Conservation (phyloP, 1,284 basidiomycete species). For the Ganoderma lucidum region DNA sequence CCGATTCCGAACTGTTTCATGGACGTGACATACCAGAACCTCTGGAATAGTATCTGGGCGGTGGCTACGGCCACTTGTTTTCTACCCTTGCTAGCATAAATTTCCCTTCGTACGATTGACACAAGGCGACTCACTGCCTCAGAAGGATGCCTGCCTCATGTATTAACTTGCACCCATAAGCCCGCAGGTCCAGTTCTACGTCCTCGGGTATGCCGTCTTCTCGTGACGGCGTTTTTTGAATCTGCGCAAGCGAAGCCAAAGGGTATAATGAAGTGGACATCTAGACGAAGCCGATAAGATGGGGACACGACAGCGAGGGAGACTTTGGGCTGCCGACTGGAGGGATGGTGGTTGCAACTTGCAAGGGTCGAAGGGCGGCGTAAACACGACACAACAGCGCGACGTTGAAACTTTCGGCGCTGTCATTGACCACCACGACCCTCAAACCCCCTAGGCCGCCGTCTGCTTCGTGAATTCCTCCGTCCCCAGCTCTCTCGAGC, state of each 20-base stretch:
- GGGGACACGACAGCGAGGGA: not conserved
- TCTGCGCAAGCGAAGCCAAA: conserved; percentile 83
- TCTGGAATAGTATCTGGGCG: conserved; percentile 95
- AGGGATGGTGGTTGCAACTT: not conserved
- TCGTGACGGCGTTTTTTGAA: conserved; percentile 80
- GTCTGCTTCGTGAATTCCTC: not conserved
- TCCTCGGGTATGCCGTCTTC: conserved; percentile 84
- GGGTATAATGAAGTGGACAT: conserved; percentile 79
- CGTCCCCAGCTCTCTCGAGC: not conserved
- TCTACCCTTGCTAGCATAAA: conserved; percentile 50
- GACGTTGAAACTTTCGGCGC: conserved; percentile 19
- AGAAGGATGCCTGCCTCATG: conserved; percentile 94
- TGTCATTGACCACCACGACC: conserved; percentile 17
- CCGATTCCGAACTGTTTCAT: conserved; percentile 93
- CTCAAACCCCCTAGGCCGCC: not conserved
- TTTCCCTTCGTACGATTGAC: not conserved
- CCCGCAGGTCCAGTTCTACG: conserved; percentile 87
- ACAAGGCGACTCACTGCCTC: conserved; percentile 69
- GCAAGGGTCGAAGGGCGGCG: conserved; percentile 12
- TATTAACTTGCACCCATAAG: conserved; percentile 91
- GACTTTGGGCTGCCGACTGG: not conserved
- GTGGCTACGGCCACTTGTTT: conserved; percentile 97
- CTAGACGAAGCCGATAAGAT: not conserved
- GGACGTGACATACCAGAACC: conserved; percentile 97
- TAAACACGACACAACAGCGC: conserved; percentile 34